Evolutionary conservation across 768 basidiomycete genomes (phyloP), one percentile per base, ranked within the genome.

Genomic region (Russula emetica): DNA sequence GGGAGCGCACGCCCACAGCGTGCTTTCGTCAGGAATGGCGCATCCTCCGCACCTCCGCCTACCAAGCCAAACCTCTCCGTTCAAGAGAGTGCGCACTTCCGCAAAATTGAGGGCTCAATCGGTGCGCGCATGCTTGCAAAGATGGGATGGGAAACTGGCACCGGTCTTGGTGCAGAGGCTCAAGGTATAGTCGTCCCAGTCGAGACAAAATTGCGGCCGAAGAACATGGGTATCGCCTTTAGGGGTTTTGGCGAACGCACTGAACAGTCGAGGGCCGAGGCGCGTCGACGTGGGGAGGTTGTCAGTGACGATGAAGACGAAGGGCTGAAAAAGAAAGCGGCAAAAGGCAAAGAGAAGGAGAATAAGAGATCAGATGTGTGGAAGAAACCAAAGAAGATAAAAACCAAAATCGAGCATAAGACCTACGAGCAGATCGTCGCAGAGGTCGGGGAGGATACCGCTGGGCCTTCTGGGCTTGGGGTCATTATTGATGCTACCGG

Each of bases 341-440:
- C 78, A 60, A 85, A 80, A 71, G 84, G 84, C 69, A 79, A 79
- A 59, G 78, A 76, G 61, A 82, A 72, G 49, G 73, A 63, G 59
- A 59, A 52, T 28, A 70, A 87, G 69, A 78, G 84, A 71, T 82
- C 89, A 18, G 88, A 94, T 64, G 82, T 82, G 5, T 97, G 94
- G 95, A 94, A 89, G 77, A 83, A 83, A 64, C 85, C 90, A 8
- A 90, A 84, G 80, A 94, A 89, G 73, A 80, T 85, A 60, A 97
- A 92, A 76, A 85, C 82, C 24, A 92, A 85, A 75, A 78, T 94
- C 38, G 87, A 93, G 72, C 94, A 98, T 78, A 97, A 96, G 80
- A 94, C 94, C 0, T 99, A 98, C 72, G 97, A 99, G 74, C 85
- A 99, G 75, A 92, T 98, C 59, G 73, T 99, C 57, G 88, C 91